phyloP scores from a whole-genome alignment of 176 grass and related monocot genomes.

The Ensete glaucum region DNA sequence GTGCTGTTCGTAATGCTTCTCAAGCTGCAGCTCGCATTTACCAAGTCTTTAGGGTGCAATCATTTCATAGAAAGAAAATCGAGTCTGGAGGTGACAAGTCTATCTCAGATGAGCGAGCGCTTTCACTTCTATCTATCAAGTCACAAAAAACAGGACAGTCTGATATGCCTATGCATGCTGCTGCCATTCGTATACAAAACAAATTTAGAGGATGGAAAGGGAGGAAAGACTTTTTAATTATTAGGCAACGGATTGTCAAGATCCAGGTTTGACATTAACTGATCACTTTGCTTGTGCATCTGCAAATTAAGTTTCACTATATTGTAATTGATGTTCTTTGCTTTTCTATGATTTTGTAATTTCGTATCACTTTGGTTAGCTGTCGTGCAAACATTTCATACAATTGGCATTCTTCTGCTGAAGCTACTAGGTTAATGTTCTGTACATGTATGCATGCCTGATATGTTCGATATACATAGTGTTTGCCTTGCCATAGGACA shows the following conservation, averaged over 20 bases:
- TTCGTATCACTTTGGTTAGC: no score
- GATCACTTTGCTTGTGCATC: slow-evolving; percentile 5
- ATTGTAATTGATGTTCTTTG: not conserved
- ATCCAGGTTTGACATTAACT: slow-evolving; percentile 63
- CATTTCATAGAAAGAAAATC: slow-evolving; percentile 94
- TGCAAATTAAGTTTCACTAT: not conserved
- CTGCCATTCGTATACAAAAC: slow-evolving; percentile 90
- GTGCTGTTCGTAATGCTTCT: slow-evolving; percentile 86
- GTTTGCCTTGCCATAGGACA: no score
- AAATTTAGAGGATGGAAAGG: slow-evolving; percentile 99
- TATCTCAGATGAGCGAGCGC: slow-evolving; percentile 61
- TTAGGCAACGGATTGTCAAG: slow-evolving; percentile 91
- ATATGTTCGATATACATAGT: no score
- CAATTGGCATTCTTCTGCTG: no score
- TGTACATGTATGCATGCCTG: no score
- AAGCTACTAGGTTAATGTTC: no score
- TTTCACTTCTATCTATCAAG: slow-evolving; percentile 70
- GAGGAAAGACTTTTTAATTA: slow-evolving; percentile 82
- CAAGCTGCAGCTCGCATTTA: slow-evolving; percentile 91
- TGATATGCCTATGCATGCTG: slow-evolving; percentile 53
- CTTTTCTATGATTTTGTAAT: not conserved
- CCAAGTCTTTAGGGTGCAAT: slow-evolving; percentile 91
- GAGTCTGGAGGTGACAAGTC: slow-evolving; percentile 68
- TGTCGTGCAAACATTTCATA: no score
- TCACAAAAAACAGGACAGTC: slow-evolving; percentile 50